These are phyloP conservation scores for Poronia punctata DNA, from an alignment of 495 filamentous ascomycete genomes.

Conservation along the genomic window DNA sequence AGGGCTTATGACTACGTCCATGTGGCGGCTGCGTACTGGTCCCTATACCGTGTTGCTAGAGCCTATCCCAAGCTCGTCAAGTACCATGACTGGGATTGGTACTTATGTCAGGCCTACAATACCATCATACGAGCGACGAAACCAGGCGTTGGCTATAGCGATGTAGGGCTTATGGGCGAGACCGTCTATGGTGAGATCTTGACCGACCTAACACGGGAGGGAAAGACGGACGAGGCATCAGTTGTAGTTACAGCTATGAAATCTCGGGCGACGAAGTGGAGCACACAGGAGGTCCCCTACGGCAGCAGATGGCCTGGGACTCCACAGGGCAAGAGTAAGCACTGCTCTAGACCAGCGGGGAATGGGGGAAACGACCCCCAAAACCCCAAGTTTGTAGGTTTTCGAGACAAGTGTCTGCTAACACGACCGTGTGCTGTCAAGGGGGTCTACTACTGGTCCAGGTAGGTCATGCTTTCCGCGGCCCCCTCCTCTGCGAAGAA, in stretches of 20 bases:
- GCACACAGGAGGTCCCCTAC: conserved; percentile 36
- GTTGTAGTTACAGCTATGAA: conserved; percentile 34
- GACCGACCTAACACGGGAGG: conserved; percentile 36
- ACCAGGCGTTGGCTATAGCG: conserved; percentile 24
- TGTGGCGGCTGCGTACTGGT: conserved; percentile 43
- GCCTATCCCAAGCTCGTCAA: conserved; percentile 32
- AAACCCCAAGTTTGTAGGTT: background rate
- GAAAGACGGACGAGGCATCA: conserved; percentile 27
- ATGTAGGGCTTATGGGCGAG: conserved; percentile 47
- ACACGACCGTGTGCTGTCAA: background rate
- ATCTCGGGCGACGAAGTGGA: conserved; percentile 37
- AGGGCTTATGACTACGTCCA: conserved; percentile 50
- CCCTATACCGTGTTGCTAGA: conserved; percentile 41
- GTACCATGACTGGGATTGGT: conserved; percentile 38
- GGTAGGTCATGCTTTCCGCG: conserved; percentile 12
- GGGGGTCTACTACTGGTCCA: conserved; percentile 48
- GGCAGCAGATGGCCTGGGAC: conserved; percentile 52
- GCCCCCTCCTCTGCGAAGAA: background rate
- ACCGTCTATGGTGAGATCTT: conserved; percentile 44
- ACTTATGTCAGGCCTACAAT: conserved; percentile 38
- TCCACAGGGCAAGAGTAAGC: conserved; percentile 44
- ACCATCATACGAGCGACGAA: conserved; percentile 22
- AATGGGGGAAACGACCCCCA: background rate
- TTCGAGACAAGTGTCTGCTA: background rate
- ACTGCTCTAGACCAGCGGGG: background rate